Evolutionary conservation across 768 basidiomycete species (phyloP).

Genomic region (Nevesoporus exiguus): DNA sequence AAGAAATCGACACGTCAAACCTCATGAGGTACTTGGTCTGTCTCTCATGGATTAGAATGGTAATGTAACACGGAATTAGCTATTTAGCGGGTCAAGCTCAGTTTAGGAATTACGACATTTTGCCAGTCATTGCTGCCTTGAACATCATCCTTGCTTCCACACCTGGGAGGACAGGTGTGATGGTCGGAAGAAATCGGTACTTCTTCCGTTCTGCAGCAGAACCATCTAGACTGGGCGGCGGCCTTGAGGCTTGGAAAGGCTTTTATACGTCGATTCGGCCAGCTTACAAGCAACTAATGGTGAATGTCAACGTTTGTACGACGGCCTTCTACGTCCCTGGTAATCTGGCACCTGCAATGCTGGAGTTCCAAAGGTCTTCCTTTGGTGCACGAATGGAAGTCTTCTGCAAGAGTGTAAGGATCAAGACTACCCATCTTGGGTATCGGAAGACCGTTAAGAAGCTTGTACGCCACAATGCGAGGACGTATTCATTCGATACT

Average conservation of each 20-base stretch:
- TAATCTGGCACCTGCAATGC: conserved; percentile 43
- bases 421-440: conserved; percentile 67
- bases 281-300: conserved; percentile 46
- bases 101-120: conserved; percentile 41
- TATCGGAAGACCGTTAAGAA: conserved; percentile 70
- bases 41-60: neutral
- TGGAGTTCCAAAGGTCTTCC: conserved; percentile 42
- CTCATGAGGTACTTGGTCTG: conserved; percentile 36
- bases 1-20: conserved; percentile 42
- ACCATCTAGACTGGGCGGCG: conserved; percentile 41
- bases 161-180: conserved; percentile 47
- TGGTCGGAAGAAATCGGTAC: conserved; percentile 51
- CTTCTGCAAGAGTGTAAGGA: conserved; percentile 64
- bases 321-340: conserved; percentile 44
- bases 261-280: conserved; percentile 42
- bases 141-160: conserved; percentile 47
- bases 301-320: conserved; percentile 52
- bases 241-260: conserved; percentile 58
- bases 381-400: conserved; percentile 57
- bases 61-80: conserved; percentile 29
- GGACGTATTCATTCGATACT: conserved; percentile 38
- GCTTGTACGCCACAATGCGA: conserved; percentile 41
- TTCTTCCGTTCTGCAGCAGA: conserved; percentile 42
- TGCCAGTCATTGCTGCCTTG: conserved; percentile 47
- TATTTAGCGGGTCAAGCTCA: conserved; percentile 44